phyloP scores from a whole-genome alignment of 148 eudicot genomes.

The Polygonum maritimum region DNA sequence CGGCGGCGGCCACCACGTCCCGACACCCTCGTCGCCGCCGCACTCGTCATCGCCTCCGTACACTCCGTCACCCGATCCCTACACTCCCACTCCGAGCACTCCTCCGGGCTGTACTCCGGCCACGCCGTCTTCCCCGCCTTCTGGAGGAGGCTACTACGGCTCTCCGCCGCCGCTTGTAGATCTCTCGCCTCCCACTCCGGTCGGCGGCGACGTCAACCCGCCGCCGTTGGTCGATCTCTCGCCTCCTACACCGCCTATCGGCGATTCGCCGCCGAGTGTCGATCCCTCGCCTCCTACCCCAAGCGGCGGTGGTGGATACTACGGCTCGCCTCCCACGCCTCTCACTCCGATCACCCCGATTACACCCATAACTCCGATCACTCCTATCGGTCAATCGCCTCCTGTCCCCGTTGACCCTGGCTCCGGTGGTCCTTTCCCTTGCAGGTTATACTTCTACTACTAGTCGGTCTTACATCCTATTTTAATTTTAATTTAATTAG shows the following conservation, averaged over 20 bases:
- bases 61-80: neutral
- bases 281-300: constrained; percentile 13
- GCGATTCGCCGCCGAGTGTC: constrained; percentile 5
- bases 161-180: constrained; percentile 18
- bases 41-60: neutral
- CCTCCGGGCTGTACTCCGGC: constrained; percentile 12
- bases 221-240: no score
- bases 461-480: neutral
- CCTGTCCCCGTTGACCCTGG: constrained; percentile 5
- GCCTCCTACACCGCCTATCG: constrained; percentile 15
- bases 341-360: neutral
- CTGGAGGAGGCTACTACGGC: constrained; percentile 15
- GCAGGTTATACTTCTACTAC: constrained; percentile 42
- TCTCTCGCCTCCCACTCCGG: constrained; percentile 16
- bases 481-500: neutral
- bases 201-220: neutral
- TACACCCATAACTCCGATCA: neutral
- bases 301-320: no score
- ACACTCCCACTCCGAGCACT: neutral
- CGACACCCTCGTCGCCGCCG: neutral
- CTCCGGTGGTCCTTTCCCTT: constrained; percentile 35
- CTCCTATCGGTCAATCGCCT: constrained; percentile 6
- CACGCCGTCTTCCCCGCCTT: constrained; percentile 26
- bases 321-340: no score
- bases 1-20: neutral